Evolutionary conservation across 2,329 filamentous ascomycete species (phyloP).

Genomic region (Fusarium euwallaceae): DNA sequence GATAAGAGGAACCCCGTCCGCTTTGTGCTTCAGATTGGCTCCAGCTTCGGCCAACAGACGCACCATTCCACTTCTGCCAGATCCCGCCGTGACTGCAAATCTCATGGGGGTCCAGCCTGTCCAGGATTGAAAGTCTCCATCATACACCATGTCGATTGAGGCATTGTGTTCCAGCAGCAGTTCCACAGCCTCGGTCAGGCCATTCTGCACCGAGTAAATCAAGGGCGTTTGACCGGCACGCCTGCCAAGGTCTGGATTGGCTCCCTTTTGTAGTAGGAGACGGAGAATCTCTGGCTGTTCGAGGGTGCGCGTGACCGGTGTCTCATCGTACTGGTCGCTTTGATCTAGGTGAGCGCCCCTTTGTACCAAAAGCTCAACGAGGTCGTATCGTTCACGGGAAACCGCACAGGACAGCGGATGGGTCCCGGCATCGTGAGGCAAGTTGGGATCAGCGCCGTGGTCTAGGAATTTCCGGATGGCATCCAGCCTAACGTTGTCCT

Average conservation of each 20-base stretch:
- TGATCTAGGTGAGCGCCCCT: background rate
- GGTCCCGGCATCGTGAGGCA: background rate
- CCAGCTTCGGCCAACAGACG: conserved; percentile 4
- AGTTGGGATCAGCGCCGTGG: background rate
- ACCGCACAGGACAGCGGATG: background rate
- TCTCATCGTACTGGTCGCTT: too few species aligned
- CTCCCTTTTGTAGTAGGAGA: background rate
- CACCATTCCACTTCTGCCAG: background rate
- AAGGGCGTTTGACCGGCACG: accelerated
- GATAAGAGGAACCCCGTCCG: background rate
- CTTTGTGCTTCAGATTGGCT: background rate
- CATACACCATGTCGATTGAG: background rate
- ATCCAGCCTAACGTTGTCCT: background rate
- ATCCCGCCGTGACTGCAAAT: background rate
- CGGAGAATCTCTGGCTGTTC: background rate
- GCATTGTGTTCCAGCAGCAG: background rate
- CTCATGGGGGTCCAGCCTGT: background rate
- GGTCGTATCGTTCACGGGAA: background rate
- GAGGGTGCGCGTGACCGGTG: background rate
- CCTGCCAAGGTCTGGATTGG: background rate
- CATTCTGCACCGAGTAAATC: background rate
- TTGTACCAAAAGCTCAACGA: background rate
- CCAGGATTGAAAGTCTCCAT: background rate
- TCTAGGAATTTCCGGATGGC: background rate
- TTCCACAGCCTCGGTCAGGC: accelerated